Evolutionary conservation across 495 filamentous ascomycete genomes (phyloP), one percentile per base, ranked within the genome.

Genomic region (Neurospora sp.): DNA sequence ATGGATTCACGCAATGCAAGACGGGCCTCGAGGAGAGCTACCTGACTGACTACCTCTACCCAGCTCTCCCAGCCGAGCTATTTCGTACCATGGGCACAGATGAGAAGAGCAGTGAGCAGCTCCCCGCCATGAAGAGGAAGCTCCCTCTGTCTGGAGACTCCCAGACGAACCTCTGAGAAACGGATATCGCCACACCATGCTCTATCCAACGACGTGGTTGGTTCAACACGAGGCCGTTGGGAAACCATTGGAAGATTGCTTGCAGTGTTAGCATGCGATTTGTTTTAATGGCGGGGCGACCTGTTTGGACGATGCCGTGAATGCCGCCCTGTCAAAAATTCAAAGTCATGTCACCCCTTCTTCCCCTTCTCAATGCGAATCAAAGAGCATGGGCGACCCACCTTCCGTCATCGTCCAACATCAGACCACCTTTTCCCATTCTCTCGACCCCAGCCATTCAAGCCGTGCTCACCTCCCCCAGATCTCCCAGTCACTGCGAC

Each of bases 341-440:
- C 3, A 31, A 59, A 27, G 53, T 61, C 12, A 31, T 31, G 53
- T 61, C 53, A 31, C 53, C 53, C 22, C 11, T 16, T 31, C 11
- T 16, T 31, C 27, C 31, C 31, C 31, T 35, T 35, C 31, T 31
- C 27, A 8, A 35, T 4, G 53, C 53, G 27, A 65, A 65, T 59
- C 27, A 35, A 65, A 9, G 14, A 37, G 53, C 27, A 65, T 65
- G 27, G 53, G 22, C 35, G 53, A 18, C 53, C 53, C 27, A 35
- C 53, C 27, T 53, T 40, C 69, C 73, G 70, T 74, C 71, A 70
- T 59, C 65, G 48, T 69, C 48, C 53, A 42, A 72, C 68, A 76
- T 76, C 75, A 76, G 75, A 74, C 75, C 75, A 76, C 73, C 38
- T 70, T 65, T 70, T 74, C 53, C 53, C 27, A 59, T 35, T 65